phyloP scores from a whole-genome alignment of 352 stramenopile species.

The Globisporangium cederbergense region DNA sequence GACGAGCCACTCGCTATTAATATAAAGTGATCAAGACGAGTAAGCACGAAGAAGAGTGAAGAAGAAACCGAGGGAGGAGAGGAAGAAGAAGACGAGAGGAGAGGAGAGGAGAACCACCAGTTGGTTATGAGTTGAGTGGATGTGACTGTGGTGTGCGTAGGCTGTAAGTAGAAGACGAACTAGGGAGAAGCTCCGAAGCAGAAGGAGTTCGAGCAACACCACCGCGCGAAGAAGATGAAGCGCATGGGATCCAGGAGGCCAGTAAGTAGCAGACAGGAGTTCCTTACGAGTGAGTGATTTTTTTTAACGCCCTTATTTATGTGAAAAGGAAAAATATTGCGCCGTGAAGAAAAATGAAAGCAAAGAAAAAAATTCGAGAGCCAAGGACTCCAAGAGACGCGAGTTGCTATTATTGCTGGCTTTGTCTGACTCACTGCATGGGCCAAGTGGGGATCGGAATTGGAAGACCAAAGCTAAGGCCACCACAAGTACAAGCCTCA shows the following conservation, averaged over 20 bases:
- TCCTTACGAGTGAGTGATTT: not conserved
- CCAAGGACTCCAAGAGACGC: not conserved
- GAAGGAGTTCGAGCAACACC: not conserved
- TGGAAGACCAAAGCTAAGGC: no score
- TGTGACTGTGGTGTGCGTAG: slow-evolving; percentile 11
- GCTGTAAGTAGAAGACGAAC: slow-evolving; percentile 7
- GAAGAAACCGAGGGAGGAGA: slow-evolving; percentile 1
- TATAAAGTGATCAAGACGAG: slow-evolving; percentile 15
- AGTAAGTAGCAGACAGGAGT: not conserved
- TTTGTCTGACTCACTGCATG: not conserved
- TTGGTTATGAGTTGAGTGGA: slow-evolving; percentile 1
- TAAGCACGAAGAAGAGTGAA: not conserved
- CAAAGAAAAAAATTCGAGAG: slow-evolving; percentile 7
- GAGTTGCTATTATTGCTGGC: not conserved
- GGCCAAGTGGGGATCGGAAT: not conserved
- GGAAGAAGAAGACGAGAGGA: not conserved
- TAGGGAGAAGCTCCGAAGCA: not conserved
- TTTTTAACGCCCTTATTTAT: slow-evolving; percentile 8
- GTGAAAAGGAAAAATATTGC: slow-evolving; percentile 9
- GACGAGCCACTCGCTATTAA: slow-evolving; percentile 3
- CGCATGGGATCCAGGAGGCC: not conserved
- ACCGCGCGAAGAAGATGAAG: not conserved
- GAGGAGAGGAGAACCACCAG: not conserved
- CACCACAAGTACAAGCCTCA: not conserved
- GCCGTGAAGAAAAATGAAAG: slow-evolving; percentile 6